These are phyloP conservation scores for Diddensiella caesifluorescens DNA, from an alignment of 805 yeast species.

Conservation along the genomic window DNA sequence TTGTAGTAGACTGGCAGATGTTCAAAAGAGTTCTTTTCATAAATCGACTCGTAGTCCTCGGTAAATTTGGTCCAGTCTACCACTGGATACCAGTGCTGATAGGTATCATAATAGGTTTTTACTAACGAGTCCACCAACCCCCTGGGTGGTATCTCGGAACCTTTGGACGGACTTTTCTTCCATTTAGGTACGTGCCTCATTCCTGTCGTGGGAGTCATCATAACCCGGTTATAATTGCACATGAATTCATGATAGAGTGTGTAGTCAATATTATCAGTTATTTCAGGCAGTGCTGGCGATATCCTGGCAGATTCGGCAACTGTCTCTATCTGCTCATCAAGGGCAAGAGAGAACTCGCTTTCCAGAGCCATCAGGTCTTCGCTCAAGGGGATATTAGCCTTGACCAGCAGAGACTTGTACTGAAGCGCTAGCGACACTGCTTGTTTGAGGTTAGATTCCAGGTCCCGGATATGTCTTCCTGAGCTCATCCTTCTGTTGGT, in stretches of 20 bases:
- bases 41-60: conserved; percentile 15
- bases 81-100: conserved; percentile 27
- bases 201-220: no score
- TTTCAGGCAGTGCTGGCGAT: conserved; percentile 1
- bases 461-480: conserved; percentile 19
- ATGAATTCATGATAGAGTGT: conserved; percentile 1
- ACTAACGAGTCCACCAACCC: no score
- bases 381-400: conserved; percentile 16
- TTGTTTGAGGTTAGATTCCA: conserved; percentile 16
- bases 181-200: no score
- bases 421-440: conserved; percentile 15
- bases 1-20: not conserved
- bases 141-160: no score
- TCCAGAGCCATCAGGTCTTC: conserved; percentile 6
- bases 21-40: conserved; percentile 3
- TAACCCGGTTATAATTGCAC: conserved; percentile 5
- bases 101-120: conserved; percentile 17
- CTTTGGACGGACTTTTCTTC: no score
- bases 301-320: conserved; percentile 1
- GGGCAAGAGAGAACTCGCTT: conserved; percentile 4
- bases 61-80: conserved; percentile 26
- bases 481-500: conserved; percentile 26
- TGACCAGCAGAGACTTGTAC: conserved; percentile 13
- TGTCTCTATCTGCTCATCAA: no score
- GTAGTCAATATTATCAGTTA: conserved; percentile 2